Base-by-base conservation (phyloP, 352 stramenopile genomes). In the Pythium grandisporangium region DNA sequence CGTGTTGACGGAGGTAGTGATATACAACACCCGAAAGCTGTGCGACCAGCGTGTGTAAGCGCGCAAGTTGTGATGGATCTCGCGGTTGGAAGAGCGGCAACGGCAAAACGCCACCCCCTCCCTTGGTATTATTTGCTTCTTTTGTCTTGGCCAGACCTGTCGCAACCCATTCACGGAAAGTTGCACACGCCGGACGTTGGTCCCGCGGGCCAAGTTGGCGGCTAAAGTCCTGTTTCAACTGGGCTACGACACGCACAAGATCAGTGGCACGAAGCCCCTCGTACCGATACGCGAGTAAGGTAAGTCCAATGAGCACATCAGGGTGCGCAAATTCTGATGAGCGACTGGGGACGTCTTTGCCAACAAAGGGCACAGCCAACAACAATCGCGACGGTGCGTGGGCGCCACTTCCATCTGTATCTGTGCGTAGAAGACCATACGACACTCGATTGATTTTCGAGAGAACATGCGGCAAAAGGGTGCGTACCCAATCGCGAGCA, bases 281-380 rank as follows among this genome's bases (percentile, higher is more conserved):
- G 41, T 95, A 96, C 1, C 87, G 80, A 56, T 96, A 96, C 5
- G 86, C 84, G 32, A 96, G 51, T 48, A 96, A 85, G 2, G 87
- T 96, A 20, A 96, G 53, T 1, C 87, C 87, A 40, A 96, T 96
- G 17, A 97, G 55, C 5, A 97, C 93, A 51, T 99, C 97, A 6
- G 97, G 96, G 45, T 99, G 96, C 6, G 95, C 96, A 54, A 99
- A 99, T 62, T 99, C 96, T 22, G 93, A 99, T 16, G 96, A 98
- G 24, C 95, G 76, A 50, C 88, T 98, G 4, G 97, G 97, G 12
- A 99, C 96, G 65, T 99, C 96, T 60, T 99, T 99, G 20, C 95
- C 97, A 24, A 99, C 93, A 55, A 99, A 99, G 22, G 97, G 97
- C 4, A 99, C 93, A 1, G 97, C 96, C 27, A 98, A 64, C 37